phyloP scores from a whole-genome alignment of 1,284 basidiomycete species.

The Mycosarcoma mackinlayi region DNA sequence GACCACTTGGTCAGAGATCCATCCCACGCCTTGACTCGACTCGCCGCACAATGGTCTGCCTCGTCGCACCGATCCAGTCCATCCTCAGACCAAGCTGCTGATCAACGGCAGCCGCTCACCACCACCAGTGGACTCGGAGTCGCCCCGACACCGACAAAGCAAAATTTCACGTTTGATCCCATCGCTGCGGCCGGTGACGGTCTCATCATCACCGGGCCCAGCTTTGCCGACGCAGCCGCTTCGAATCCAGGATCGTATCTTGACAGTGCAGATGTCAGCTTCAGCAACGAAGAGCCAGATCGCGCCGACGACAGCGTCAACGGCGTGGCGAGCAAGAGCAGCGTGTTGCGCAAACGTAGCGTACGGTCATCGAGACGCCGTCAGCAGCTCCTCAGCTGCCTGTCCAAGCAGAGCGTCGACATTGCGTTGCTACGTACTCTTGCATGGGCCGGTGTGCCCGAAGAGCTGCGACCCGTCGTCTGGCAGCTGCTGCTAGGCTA shows the following conservation, averaged over 20 bases:
- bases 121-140: conserved; percentile 30
- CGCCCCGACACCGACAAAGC: conserved; percentile 32
- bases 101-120: conserved; percentile 13
- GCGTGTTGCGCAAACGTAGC: conserved; percentile 37
- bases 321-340: neutral
- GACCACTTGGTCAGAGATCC: conserved; percentile 44
- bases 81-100: conserved; percentile 6
- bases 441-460: conserved; percentile 94
- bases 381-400: conserved; percentile 54
- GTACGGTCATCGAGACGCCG: conserved; percentile 48
- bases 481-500: conserved; percentile 93
- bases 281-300: conserved; percentile 3
- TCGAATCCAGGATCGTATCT: conserved; percentile 9
- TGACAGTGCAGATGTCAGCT: conserved; percentile 9
- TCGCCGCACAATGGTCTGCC: conserved; percentile 35
- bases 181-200: conserved; percentile 61
- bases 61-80: conserved; percentile 12
- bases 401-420: conserved; percentile 55
- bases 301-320: neutral
- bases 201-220: conserved; percentile 51
- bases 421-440: conserved; percentile 82
- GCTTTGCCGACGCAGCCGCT: conserved; percentile 36
- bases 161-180: conserved; percentile 53
- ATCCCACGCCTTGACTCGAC: conserved; percentile 32
- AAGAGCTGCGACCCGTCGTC: conserved; percentile 85